phyloP scores from a whole-genome alignment of 2,329 filamentous ascomycete genomes.

The Cladophialophora chaetospira region DNA sequence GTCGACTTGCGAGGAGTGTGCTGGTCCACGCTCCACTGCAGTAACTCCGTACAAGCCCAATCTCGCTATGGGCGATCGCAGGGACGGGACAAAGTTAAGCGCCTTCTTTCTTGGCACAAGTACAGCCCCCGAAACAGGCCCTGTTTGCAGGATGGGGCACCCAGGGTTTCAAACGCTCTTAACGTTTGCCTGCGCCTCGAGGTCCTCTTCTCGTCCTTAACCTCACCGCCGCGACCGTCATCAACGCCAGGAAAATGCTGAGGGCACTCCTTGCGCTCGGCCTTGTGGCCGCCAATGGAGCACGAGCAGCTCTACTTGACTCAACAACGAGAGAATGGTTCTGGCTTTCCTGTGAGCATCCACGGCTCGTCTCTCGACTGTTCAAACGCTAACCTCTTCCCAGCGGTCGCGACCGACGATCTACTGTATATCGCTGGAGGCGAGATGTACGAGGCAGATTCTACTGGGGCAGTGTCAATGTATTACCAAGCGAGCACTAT shows the following conservation, averaged over 20 bases:
- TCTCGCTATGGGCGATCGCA: no score
- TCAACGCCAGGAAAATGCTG: not conserved
- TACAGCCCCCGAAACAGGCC: not conserved
- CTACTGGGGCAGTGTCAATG: not conserved
- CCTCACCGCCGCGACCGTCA: not conserved
- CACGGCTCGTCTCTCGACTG: not conserved
- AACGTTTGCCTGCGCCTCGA: not conserved
- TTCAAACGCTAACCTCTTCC: not conserved
- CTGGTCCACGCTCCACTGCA: no score
- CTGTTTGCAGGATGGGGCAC: not conserved
- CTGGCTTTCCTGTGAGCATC: not conserved
- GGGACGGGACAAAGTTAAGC: no score
- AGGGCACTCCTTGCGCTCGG: not conserved
- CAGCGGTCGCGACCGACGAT: constrained; percentile 14
- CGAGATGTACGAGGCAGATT: constrained; percentile 12
- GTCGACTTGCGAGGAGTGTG: no score
- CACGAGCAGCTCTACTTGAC: not conserved
- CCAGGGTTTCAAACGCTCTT: not conserved
- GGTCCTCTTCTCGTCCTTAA: not conserved
- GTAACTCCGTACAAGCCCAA: no score
- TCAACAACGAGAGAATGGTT: not conserved
- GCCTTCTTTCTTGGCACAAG: no score
- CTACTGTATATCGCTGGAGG: constrained; percentile 23
- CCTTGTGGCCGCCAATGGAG: not conserved
- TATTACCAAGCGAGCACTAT: constrained; percentile 16